Percentiles rank a stretch among this genome's conserved stretches.
Conservation (phyloP, 177 flowering plant genomes). For the Vitis hybrid region DNA sequence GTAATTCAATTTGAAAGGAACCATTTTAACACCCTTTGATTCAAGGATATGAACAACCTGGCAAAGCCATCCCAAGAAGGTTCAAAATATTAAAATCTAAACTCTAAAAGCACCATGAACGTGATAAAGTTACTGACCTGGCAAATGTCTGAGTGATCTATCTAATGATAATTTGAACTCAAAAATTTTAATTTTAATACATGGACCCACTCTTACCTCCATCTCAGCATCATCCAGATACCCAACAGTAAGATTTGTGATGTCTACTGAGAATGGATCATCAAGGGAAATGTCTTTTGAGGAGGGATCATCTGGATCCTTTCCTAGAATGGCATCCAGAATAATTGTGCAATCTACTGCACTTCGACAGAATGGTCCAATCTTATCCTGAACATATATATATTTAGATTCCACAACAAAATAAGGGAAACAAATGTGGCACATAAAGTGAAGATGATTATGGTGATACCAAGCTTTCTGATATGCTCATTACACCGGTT, state of each 20-base stretch:
- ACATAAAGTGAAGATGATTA: not conserved
- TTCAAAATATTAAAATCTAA: not conserved
- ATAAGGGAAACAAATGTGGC: not conserved
- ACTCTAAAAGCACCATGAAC: too few species aligned
- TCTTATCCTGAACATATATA: slow-evolving; percentile 68
- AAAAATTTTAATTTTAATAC: too few species aligned
- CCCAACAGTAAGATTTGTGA: slow-evolving; percentile 81
- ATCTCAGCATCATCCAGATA: slow-evolving; percentile 87
- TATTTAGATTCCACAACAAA: slow-evolving; percentile 5
- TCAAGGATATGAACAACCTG: slow-evolving; percentile 82
- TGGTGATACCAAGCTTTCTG: slow-evolving; percentile 79
- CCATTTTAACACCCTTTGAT: slow-evolving; percentile 76
- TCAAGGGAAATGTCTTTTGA: slow-evolving; percentile 54
- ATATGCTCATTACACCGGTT: slow-evolving; percentile 90
- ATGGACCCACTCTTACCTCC: slow-evolving; percentile 48
- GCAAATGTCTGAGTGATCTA: too few species aligned
- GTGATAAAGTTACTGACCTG: too few species aligned
- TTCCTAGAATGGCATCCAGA: slow-evolving; percentile 77
- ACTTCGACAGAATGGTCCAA: slow-evolving; percentile 90
- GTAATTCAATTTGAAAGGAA: slow-evolving; percentile 78
- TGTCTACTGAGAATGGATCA: slow-evolving; percentile 79
- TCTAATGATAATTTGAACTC: too few species aligned
- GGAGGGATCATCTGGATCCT: slow-evolving; percentile 85
- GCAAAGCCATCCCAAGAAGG: not conserved
- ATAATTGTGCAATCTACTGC: slow-evolving; percentile 75